phyloP scores from a whole-genome alignment of 345 rosid species.

The Boechera divaricarpa region DNA sequence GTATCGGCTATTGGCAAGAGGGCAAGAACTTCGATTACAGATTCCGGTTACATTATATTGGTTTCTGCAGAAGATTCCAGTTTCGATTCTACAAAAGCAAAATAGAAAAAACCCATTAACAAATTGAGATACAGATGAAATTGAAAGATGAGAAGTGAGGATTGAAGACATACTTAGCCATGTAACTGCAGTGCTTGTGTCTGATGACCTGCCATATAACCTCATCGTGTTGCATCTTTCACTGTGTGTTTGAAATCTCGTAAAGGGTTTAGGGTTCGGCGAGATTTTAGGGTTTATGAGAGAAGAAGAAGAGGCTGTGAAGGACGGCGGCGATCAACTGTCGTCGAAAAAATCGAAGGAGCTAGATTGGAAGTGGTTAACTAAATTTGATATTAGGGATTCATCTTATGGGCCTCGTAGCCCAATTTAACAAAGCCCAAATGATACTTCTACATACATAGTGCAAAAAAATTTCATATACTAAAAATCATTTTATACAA shows the following conservation, averaged over 20 bases:
- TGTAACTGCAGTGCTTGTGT: slow-evolving; percentile 96
- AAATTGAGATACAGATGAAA: background rate
- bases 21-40: slow-evolving; percentile 96
- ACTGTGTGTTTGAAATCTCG: background rate
- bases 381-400: background rate
- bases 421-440: background rate
- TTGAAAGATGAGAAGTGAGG: background rate
- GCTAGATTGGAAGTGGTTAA: background rate
- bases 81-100: slow-evolving; percentile 61
- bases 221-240: slow-evolving; percentile 92
- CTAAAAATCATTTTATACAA: too few relatives aligned
- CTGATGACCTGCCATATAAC: slow-evolving; percentile 97
- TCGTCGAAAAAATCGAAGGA: background rate
- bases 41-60: slow-evolving; percentile 92
- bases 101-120: background rate
- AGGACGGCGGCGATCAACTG: slow-evolving; percentile 3
- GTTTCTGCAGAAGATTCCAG: slow-evolving; percentile 93
- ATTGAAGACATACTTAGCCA: slow-evolving; percentile 69
- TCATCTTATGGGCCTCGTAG: background rate
- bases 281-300: slow-evolving; percentile 27
- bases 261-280: background rate
- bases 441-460: background rate
- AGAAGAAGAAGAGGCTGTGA: background rate
- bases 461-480: too few relatives aligned
- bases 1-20: slow-evolving; percentile 95